Percentiles rank a stretch among this genome's conserved stretches.
Conservation (phyloP, 2,329 filamentous ascomycete genomes). For the Hirsutella minnesotensis region DNA sequence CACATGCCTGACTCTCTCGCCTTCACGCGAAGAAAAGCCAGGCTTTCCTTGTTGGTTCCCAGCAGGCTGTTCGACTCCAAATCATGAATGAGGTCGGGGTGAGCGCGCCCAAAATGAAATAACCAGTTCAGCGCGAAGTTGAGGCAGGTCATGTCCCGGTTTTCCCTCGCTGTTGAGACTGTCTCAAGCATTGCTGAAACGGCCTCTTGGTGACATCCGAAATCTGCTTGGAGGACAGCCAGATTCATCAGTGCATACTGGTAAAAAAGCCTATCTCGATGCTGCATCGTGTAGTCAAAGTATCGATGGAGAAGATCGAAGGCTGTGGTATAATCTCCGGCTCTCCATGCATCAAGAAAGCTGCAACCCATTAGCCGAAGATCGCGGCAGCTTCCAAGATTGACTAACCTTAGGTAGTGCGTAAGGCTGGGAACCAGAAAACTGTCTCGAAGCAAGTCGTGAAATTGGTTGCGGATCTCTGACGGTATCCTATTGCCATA, state of each 20-base stretch:
- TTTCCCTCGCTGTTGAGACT: conserved; percentile 87
- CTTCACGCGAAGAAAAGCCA: conserved; percentile 74
- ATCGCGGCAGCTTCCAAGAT: background rate
- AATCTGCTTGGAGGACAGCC: conserved; percentile 87
- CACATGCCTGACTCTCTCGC: conserved; percentile 81
- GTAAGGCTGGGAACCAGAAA: conserved; percentile 59
- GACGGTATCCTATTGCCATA: conserved; percentile 68
- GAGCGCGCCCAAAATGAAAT: conserved; percentile 83
- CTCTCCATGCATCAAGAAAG: conserved; percentile 85
- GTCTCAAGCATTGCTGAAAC: conserved; percentile 92
- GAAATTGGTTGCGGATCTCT: conserved; percentile 60
- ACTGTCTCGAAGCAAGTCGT: conserved; percentile 54
- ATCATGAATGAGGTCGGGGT: conserved; percentile 61
- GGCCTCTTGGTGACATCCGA: conserved; percentile 81
- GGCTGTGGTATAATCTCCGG: conserved; percentile 79
- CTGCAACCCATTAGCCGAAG: conserved; percentile 23
- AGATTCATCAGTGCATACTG: conserved; percentile 92
- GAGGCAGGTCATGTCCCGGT: conserved; percentile 80
- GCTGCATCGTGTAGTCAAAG: conserved; percentile 93
- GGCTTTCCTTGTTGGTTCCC: conserved; percentile 67
- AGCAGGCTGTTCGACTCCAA: conserved; percentile 62
- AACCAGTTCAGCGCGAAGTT: conserved; percentile 96
- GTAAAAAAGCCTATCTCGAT: conserved; percentile 72
- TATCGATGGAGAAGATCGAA: conserved; percentile 90
- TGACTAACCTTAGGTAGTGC: conserved; percentile 56